Evolutionary conservation across 1,139 yeast genomes (phyloP).

Genomic region (Meyerozyma guilliermondii): DNA sequence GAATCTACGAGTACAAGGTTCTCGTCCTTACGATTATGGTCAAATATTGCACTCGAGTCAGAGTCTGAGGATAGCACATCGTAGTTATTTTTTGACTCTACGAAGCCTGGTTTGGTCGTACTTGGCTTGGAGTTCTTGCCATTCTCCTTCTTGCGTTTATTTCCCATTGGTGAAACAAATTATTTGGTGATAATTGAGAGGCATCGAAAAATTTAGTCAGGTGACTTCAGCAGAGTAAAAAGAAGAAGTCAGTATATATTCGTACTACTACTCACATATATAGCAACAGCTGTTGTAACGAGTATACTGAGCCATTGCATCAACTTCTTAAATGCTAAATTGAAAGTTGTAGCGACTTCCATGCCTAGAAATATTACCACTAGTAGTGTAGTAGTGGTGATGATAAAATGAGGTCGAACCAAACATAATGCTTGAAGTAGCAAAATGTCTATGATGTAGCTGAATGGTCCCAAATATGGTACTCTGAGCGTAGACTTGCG

Average conservation of each 20-base stretch:
- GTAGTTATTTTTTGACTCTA: slow-evolving; percentile 6
- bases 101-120: slow-evolving; percentile 1
- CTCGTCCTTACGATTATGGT: slow-evolving; percentile 13
- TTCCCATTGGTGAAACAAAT: slow-evolving; percentile 10
- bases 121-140: slow-evolving; percentile 3
- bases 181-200: not conserved
- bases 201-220: not conserved
- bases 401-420: not conserved
- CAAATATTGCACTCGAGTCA: slow-evolving; percentile 18
- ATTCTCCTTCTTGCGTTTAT: slow-evolving; percentile 19
- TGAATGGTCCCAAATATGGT: slow-evolving; percentile 2
- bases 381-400: not conserved
- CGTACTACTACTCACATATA: not conserved
- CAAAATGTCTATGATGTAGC: slow-evolving; percentile 4
- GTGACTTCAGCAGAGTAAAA: slow-evolving; percentile 3
- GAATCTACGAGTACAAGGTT: slow-evolving; percentile 24
- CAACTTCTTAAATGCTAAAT: not conserved
- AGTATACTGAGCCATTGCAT: not conserved
- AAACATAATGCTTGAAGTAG: slow-evolving; percentile 1
- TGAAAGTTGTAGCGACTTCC: not conserved
- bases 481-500: not conserved
- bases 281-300: not conserved
- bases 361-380: not conserved
- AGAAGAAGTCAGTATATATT: not conserved
- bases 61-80: slow-evolving; percentile 16